Conservation (phyloP, 345 rosid species). For the Gossypium sturtianum region DNA sequence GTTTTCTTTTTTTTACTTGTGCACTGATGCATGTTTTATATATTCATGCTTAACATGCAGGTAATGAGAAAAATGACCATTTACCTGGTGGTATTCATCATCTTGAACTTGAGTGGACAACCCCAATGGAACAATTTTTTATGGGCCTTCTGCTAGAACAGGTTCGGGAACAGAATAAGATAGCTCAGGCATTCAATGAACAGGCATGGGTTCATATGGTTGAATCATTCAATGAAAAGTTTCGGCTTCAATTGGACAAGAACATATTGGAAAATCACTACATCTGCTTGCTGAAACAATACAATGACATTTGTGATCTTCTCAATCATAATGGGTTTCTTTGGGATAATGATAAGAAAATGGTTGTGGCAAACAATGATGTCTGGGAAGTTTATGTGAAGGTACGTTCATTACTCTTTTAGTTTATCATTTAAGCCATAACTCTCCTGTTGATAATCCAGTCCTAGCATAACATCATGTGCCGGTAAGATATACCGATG, state of each 20-base stretch:
- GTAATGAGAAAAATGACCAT: slow-evolving; percentile 30
- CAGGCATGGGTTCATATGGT: slow-evolving; percentile 58
- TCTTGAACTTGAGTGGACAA: slow-evolving; percentile 47
- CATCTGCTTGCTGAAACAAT: slow-evolving; percentile 54
- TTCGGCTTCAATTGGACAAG: slow-evolving; percentile 43
- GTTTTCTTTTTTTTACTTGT: background rate
- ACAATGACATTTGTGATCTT: slow-evolving; percentile 44
- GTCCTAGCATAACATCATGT: background rate
- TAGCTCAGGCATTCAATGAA: slow-evolving; percentile 42
- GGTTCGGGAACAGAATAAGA: slow-evolving; percentile 34
- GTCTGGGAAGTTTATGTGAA: slow-evolving; percentile 55
- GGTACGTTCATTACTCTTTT: slow-evolving; percentile 27
- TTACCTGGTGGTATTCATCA: slow-evolving; percentile 20
- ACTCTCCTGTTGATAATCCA: background rate
- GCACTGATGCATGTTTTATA: background rate
- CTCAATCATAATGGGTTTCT: slow-evolving; percentile 44
- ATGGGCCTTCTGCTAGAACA: slow-evolving; percentile 59
- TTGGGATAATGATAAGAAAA: slow-evolving; percentile 60
- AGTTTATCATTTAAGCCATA: background rate
- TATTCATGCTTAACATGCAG: slow-evolving; percentile 24
- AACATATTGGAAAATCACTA: slow-evolving; percentile 46
- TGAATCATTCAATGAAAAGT: slow-evolving; percentile 46
- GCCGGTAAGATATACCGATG: background rate
- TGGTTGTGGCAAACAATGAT: slow-evolving; percentile 41
- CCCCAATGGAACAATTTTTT: slow-evolving; percentile 45